Evolutionary conservation across 225 moss, liverwort and hornwort species (phyloP).

Genomic region (Bryoerythrophyllum caledonicum): DNA sequence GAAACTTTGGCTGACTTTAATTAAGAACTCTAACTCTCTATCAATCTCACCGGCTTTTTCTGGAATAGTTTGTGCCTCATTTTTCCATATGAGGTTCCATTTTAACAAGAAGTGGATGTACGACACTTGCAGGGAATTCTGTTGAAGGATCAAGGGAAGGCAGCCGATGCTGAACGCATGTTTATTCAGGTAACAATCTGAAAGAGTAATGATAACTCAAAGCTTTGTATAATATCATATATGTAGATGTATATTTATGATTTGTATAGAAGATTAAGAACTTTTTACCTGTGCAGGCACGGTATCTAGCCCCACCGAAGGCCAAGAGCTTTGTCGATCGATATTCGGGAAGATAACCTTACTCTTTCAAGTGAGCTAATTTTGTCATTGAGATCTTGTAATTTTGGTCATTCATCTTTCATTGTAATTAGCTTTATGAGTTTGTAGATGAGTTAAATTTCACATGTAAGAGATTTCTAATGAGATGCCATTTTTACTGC

Average conservation of each 20-base stretch:
- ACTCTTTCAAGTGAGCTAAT: not conserved
- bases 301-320: slow-evolving; percentile 82
- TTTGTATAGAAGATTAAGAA: not conserved
- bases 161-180: slow-evolving; percentile 90
- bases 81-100: not conserved
- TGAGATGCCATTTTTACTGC: not conserved
- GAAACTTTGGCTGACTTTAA: too few species aligned
- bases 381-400: slow-evolving; percentile 1
- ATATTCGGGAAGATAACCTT: slow-evolving; percentile 64
- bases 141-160: slow-evolving; percentile 82
- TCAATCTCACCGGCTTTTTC: not conserved
- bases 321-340: slow-evolving; percentile 81
- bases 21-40: too few species aligned
- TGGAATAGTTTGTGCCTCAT: not conserved
- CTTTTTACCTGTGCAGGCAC: slow-evolving; percentile 54
- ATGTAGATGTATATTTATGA: not conserved
- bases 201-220: too few species aligned
- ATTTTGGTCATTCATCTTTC: not conserved
- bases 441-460: not conserved
- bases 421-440: not conserved
- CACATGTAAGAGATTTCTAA: slow-evolving; percentile 8
- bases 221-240: not conserved
- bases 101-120: not conserved
- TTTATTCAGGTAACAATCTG: slow-evolving; percentile 82
- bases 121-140: slow-evolving; percentile 65